phyloP scores from a whole-genome alignment of 2,329 filamentous ascomycete genomes.

The Diplodia seriata region DNA sequence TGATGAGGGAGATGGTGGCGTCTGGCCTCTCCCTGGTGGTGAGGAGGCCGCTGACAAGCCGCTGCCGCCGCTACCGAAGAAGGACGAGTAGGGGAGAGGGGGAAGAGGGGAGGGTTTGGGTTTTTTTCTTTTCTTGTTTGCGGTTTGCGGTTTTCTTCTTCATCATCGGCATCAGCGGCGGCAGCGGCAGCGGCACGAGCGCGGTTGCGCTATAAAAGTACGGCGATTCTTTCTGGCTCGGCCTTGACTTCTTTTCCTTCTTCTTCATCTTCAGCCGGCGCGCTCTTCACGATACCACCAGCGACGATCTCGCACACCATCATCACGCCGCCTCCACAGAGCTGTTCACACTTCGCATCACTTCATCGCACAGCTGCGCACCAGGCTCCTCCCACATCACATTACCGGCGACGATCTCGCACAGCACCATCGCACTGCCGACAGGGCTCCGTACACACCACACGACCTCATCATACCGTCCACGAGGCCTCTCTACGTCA shows the following conservation, averaged over 20 bases:
- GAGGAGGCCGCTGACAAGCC: not conserved
- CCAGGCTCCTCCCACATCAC: too few relatives aligned
- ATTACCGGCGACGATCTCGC: too few relatives aligned
- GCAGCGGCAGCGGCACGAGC: too few relatives aligned
- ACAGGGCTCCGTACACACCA: not conserved
- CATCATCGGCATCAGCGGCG: too few relatives aligned
- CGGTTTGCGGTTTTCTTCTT: not conserved
- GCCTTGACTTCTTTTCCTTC: not conserved
- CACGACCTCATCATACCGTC: not conserved
- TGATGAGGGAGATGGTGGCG: too few relatives aligned
- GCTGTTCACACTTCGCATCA: too few relatives aligned
- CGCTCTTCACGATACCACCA: not conserved
- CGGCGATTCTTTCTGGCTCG: not conserved
- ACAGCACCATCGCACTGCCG: not conserved
- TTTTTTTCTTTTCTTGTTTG: not conserved
- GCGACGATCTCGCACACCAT: not conserved
- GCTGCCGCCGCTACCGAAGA: conserved; percentile 5
- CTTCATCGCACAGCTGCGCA: too few relatives aligned
- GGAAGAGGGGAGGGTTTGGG: not conserved
- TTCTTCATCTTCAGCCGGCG: not conserved
- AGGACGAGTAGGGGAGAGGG: not conserved
- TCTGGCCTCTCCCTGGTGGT: too few relatives aligned
- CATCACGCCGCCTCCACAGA: not conserved
- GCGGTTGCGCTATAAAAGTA: not conserved
- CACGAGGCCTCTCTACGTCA: too few relatives aligned